phyloP scores from a whole-genome alignment of 192 early-diverging fungal species.

The Coemansia umbellata region DNA sequence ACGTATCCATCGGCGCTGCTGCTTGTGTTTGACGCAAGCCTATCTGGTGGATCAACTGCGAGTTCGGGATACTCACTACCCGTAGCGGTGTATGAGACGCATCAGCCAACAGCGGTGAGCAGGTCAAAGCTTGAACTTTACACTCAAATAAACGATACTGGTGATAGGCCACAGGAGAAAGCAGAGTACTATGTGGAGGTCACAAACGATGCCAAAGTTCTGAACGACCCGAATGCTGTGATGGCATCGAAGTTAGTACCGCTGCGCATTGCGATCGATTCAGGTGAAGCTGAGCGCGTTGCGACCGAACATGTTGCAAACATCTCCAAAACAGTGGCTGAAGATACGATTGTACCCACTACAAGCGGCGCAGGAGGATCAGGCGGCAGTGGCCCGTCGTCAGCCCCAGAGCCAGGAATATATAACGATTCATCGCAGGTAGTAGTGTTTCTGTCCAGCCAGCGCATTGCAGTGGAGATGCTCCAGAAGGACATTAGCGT shows the following conservation, averaged over 20 bases:
- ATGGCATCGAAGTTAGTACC: constrained; percentile 43
- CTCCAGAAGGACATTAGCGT: constrained; percentile 33
- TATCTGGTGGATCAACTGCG: constrained; percentile 6
- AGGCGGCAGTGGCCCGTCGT: not conserved
- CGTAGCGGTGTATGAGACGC: constrained; percentile 38
- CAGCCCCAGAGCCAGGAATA: not conserved
- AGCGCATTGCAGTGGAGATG: constrained; percentile 47
- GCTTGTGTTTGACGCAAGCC: constrained; percentile 40
- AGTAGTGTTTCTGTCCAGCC: constrained; percentile 40
- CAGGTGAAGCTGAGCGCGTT: constrained; percentile 50
- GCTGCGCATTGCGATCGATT: constrained; percentile 29
- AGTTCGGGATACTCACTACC: constrained; percentile 22
- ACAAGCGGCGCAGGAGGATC: not conserved
- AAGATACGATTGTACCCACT: constrained; percentile 4
- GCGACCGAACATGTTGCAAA: constrained; percentile 46
- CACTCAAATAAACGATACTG: too few species aligned
- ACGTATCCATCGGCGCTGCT: constrained; percentile 26
- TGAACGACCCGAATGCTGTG: not conserved
- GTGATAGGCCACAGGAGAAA: not conserved
- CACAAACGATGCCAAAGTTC: not conserved
- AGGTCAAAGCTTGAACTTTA: too few species aligned
- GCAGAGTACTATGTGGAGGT: constrained; percentile 21
- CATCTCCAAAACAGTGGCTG: constrained; percentile 11
- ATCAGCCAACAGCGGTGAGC: constrained; percentile 14
- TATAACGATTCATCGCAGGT: constrained; percentile 13